A percentile compares a stretch with the other conserved stretches of the same genome.
These are phyloP conservation scores for Fremontodendron californicum DNA, from an alignment of 345 rosid species.

Conservation along the genomic window DNA sequence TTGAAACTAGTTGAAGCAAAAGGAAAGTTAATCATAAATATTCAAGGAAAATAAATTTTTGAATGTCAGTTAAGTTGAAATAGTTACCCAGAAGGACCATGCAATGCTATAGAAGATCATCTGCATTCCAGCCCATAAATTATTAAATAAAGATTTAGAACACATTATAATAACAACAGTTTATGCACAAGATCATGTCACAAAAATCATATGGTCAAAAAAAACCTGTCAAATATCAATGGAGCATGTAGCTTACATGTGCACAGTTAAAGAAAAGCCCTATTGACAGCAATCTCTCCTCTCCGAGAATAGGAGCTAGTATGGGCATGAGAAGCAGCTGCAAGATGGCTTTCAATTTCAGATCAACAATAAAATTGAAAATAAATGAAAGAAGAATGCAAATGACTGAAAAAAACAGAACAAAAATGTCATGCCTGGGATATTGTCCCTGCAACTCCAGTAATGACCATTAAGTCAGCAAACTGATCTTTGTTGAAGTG, in stretches of 20 bases:
- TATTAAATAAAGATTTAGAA: background rate
- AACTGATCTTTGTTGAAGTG: slow-evolving; percentile 83
- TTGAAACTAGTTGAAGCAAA: background rate
- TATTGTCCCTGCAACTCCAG: slow-evolving; percentile 70
- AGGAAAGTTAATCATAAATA: background rate
- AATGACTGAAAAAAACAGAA: slow-evolving; percentile 1
- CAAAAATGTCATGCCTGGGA: slow-evolving; percentile 59
- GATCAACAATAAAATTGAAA: slow-evolving; percentile 11
- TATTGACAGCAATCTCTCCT: slow-evolving; percentile 66
- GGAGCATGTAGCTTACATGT: slow-evolving; percentile 47
- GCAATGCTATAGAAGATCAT: slow-evolving; percentile 74
- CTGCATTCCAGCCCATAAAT: slow-evolving; percentile 40
- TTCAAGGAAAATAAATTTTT: background rate
- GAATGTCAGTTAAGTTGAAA: slow-evolving; percentile 8
- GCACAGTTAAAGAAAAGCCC: slow-evolving; percentile 68
- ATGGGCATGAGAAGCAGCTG: slow-evolving; percentile 82
- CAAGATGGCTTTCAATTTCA: slow-evolving; percentile 16
- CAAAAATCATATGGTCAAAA: background rate
- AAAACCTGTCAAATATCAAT: background rate
- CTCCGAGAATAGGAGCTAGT: slow-evolving; percentile 68
- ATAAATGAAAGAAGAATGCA: slow-evolving; percentile 2
- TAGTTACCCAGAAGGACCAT: slow-evolving; percentile 77
- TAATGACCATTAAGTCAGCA: slow-evolving; percentile 82
- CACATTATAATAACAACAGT: background rate
- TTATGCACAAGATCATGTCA: background rate